Percentiles rank a stretch among this genome's conserved stretches.
phyloP scores from a whole-genome alignment of 169 alveolate genomes.

The Plasmodium gaboni region DNA sequence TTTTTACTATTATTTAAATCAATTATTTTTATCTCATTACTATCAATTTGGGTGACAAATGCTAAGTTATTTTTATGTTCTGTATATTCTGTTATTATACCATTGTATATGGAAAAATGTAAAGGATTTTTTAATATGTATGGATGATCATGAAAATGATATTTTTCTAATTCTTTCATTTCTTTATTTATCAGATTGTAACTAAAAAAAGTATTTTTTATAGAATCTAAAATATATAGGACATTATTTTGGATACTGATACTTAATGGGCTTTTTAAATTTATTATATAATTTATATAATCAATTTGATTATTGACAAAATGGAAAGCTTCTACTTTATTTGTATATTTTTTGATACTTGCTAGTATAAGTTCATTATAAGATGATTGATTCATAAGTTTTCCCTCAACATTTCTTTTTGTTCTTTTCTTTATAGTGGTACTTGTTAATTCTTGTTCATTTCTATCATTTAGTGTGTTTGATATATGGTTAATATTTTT shows the following conservation, averaged over 20 bases:
- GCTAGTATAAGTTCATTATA: slow-evolving; percentile 17
- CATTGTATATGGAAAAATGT: slow-evolving; percentile 54
- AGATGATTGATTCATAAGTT: slow-evolving; percentile 11
- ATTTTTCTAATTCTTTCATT: slow-evolving; percentile 40
- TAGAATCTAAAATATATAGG: slow-evolving; percentile 46
- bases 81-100: slow-evolving; percentile 28
- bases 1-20: slow-evolving; percentile 41
- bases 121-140: slow-evolving; percentile 33
- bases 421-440: slow-evolving; percentile 1
- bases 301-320: slow-evolving; percentile 26
- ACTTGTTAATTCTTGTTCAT: background rate
- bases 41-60: slow-evolving; percentile 70
- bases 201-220: slow-evolving; percentile 39
- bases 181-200: slow-evolving; percentile 39
- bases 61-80: slow-evolving; percentile 40
- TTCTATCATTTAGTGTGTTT: background rate
- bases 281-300: slow-evolving; percentile 19
- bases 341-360: slow-evolving; percentile 16
- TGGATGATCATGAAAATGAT: slow-evolving; percentile 14
- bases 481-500: background rate
- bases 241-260: slow-evolving; percentile 32
- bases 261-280: slow-evolving; percentile 32
- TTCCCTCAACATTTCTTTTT: slow-evolving; percentile 22
- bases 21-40: slow-evolving; percentile 70
- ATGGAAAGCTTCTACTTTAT: slow-evolving; percentile 12